Evolutionary conservation across 768 basidiomycete genomes (phyloP), one percentile per base, ranked within the genome.

Genomic region (Rhizopogon vinicolor): DNA sequence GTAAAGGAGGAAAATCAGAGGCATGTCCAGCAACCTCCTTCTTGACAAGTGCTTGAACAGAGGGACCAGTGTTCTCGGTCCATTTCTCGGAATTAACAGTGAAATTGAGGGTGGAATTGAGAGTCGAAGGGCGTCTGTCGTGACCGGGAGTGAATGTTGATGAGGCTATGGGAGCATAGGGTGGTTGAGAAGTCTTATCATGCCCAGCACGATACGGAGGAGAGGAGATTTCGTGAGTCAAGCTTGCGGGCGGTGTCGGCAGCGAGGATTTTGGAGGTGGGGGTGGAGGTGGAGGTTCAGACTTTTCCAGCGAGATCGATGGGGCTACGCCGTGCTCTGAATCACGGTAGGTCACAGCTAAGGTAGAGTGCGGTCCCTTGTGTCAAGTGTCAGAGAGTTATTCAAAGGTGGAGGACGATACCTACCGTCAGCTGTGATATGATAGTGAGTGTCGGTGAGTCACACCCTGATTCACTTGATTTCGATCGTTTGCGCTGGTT

Each of bases 401-500:
- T 51, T 39, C 50, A n/a, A 45, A 28, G 29, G 42, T 55, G n/a
- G 50, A 29, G 31, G 41, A 51, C 35, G 56, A 29, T 54, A 62
- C 60, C 55, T 63, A 60, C 70, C 53, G 35, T 37, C 12, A 40
- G 68, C 28, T 65, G 62, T 41, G 62, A 64, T 60, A 56, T 57
- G 56, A 60, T 63, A 51, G 53, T 35, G 54, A 55, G 68, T 61
- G 60, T 64, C 41, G 62, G 68, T 53, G 60, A 75, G 18, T 72
- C 64, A 58, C 45, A 64, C 68, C 61, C 78, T 68, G 61, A 60
- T 40, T 68, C 68, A 13, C 52, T 46, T n/a, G 64, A 66, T 45
- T 66, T 69, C 31, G 65, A 69, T 63, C 70, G 72, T 60, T 71
- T 73, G 44, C 70, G 67, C 35, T 64, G 56, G 33, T 68, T 31